These are phyloP conservation scores for Melocanna baccifera DNA, from an alignment of 176 grass and related monocot species.

Conservation along the genomic window DNA sequence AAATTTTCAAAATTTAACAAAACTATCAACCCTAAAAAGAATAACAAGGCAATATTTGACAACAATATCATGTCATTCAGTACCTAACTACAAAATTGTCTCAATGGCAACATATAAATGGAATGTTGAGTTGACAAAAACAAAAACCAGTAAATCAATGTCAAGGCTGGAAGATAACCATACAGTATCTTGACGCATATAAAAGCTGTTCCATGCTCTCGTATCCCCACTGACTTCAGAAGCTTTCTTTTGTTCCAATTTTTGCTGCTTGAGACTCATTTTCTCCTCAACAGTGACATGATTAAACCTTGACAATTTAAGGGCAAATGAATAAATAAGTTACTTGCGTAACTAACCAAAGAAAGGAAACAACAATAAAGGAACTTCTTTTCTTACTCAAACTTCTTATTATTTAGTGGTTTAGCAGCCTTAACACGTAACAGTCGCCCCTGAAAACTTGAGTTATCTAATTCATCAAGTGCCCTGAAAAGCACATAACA, in stretches of 20 bases:
- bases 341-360: conserved; percentile 8
- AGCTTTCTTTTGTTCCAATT: conserved; percentile 73
- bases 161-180: conserved; percentile 28
- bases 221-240: conserved; percentile 90
- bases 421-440: conserved; percentile 84
- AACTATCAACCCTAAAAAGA: not conserved
- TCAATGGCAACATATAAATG: not conserved
- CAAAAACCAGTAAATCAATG: conserved; percentile 19
- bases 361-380: conserved; percentile 15
- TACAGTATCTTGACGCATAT: conserved; percentile 92
- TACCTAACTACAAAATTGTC: not conserved
- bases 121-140: not conserved
- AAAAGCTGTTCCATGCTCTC: conserved; percentile 86
- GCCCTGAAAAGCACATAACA: conserved; percentile 47
- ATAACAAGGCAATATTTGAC: not conserved
- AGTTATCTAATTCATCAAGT: conserved; percentile 92
- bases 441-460: conserved; percentile 87
- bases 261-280: conserved; percentile 82
- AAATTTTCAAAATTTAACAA: not conserved
- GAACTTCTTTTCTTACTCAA: conserved; percentile 57
- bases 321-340: conserved; percentile 12
- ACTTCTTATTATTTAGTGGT: conserved; percentile 65
- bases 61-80: not conserved
- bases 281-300: conserved; percentile 44
- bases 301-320: conserved; percentile 54